Percentiles rank a stretch among this genome's conserved stretches.
Evolutionary conservation across 2,329 filamentous ascomycete species (phyloP).

Genomic region (Lecanicillium sp.): DNA sequence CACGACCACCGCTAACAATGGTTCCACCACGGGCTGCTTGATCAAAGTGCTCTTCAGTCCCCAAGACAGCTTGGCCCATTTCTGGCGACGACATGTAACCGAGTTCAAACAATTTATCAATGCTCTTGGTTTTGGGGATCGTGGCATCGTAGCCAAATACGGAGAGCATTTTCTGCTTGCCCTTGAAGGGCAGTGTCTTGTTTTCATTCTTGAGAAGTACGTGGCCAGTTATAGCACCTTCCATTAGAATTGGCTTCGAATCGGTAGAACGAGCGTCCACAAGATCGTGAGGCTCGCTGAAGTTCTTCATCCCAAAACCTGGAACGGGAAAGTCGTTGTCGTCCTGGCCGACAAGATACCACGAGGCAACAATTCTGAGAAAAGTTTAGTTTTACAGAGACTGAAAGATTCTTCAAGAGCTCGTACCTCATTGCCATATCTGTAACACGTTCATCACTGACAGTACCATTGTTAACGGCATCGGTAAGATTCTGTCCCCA

Average conservation of each 20-base stretch:
- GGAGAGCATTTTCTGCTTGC: constrained; percentile 45
- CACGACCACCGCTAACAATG: constrained; percentile 42
- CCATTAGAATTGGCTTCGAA: constrained; percentile 34
- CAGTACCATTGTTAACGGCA: constrained; percentile 68
- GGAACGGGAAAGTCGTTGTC: constrained; percentile 32
- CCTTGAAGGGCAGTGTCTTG: constrained; percentile 52
- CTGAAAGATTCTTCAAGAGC: constrained; percentile 23
- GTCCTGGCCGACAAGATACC: constrained; percentile 46
- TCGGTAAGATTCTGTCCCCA: constrained; percentile 62
- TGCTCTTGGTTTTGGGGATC: constrained; percentile 36
- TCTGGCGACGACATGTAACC: constrained; percentile 38
- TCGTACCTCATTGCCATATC: constrained; percentile 64
- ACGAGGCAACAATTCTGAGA: constrained; percentile 54
- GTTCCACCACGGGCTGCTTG: constrained; percentile 43
- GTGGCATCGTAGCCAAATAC: constrained; percentile 59
- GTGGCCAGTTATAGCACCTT: constrained; percentile 53
- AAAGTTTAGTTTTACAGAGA: background rate
- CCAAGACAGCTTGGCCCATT: constrained; percentile 35
- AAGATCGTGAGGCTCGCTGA: constrained; percentile 34
- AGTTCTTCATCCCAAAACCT: constrained; percentile 53
- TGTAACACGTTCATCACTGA: constrained; percentile 61
- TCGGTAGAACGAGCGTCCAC: constrained; percentile 41
- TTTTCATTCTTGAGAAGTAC: constrained; percentile 70
- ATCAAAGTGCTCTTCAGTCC: constrained; percentile 34
- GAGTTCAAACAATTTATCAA: constrained; percentile 33